Conservation (phyloP, 225 moss, liverwort and hornwort species). For the Bryum argenteum region DNA sequence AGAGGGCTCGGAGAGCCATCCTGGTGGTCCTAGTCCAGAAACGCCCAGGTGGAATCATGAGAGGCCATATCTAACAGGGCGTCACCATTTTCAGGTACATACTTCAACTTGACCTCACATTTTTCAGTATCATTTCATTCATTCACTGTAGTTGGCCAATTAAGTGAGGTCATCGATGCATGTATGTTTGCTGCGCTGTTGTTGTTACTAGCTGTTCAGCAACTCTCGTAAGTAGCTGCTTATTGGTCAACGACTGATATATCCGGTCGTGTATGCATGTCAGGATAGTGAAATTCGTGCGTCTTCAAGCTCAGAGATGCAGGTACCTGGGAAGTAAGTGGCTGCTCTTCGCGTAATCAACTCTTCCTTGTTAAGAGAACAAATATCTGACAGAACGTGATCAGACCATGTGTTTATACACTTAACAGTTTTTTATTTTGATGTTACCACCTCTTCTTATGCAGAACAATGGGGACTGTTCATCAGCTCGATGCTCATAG, state of each 20-base stretch:
- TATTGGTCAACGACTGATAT: slow-evolving; percentile 21
- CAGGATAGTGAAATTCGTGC: slow-evolving; percentile 47
- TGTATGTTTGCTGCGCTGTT: slow-evolving; percentile 5
- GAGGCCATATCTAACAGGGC: slow-evolving; percentile 85
- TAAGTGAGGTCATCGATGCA: neutral
- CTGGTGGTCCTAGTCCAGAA: slow-evolving; percentile 60
- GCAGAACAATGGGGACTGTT: slow-evolving; percentile 61
- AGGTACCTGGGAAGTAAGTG: slow-evolving; percentile 40
- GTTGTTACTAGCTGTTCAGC: slow-evolving; percentile 14
- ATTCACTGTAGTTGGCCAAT: slow-evolving; percentile 1
- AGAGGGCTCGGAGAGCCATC: slow-evolving; percentile 52
- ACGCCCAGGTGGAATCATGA: slow-evolving; percentile 87
- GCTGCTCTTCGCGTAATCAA: slow-evolving; percentile 16
- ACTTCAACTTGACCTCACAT: slow-evolving; percentile 15
- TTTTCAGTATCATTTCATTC: neutral
- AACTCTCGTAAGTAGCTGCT: slow-evolving; percentile 8
- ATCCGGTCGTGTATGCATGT: slow-evolving; percentile 21
- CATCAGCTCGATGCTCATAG: slow-evolving; percentile 65
- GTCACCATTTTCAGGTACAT: slow-evolving; percentile 64
- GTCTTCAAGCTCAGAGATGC: slow-evolving; percentile 30
- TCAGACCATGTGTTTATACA: slow-evolving; percentile 7
- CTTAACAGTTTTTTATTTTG: neutral
- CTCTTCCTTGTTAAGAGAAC: slow-evolving; percentile 7
- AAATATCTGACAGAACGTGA: neutral
- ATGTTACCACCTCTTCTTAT: slow-evolving; percentile 18